Conservation (phyloP, 495 filamentous ascomycete species). For the Letharia columbiana region DNA sequence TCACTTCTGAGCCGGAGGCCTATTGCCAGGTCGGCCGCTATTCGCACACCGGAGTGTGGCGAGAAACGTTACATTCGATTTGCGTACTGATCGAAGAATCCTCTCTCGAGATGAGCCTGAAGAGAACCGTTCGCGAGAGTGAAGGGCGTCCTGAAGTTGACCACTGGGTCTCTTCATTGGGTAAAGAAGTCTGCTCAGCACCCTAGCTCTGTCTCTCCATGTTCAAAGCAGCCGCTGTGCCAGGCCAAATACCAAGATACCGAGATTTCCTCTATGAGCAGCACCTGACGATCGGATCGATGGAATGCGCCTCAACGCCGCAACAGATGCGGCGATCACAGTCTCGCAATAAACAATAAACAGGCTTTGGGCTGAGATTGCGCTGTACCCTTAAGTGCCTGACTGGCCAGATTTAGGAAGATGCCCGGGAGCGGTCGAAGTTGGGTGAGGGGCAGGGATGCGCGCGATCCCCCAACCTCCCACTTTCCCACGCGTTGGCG, state of each 20-base stretch:
- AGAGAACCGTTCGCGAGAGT: not conserved
- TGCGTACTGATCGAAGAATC: not conserved
- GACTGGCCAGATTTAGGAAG: not conserved
- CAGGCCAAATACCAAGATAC: not conserved
- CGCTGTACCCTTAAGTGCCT: not conserved
- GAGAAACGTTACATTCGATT: not conserved
- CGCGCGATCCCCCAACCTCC: conserved; percentile 3
- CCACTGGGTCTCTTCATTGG: not conserved
- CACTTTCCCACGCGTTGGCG: conserved; percentile 12
- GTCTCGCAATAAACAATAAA: not conserved
- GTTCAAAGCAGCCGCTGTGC: not conserved
- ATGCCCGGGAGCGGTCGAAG: not conserved
- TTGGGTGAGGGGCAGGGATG: conserved; percentile 4
- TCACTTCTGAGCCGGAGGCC: not conserved
- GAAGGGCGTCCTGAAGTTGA: not conserved
- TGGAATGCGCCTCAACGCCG: not conserved
- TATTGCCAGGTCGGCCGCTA: not conserved
- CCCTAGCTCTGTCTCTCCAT: not conserved
- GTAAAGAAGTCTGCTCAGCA: not conserved
- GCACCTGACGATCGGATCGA: not conserved
- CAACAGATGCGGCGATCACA: not conserved
- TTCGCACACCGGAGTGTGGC: not conserved
- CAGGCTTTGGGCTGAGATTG: not conserved
- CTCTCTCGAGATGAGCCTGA: not conserved
- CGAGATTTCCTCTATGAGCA: not conserved